phyloP scores from a whole-genome alignment of 129 eudicot genomes.

The Flaveria linearis region DNA sequence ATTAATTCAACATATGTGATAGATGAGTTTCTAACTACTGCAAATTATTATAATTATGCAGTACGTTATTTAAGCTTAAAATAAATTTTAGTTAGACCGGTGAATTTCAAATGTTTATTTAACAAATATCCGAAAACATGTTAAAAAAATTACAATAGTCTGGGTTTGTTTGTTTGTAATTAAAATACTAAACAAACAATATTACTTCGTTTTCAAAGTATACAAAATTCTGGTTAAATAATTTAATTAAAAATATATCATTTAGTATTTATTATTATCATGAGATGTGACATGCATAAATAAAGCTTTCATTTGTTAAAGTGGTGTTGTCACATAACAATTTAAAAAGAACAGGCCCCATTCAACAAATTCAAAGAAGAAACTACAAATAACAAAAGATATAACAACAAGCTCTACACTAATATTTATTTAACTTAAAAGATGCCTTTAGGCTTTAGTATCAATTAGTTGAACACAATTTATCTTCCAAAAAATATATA shows the following conservation, averaged over 20 bases:
- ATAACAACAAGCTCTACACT: not conserved
- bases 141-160: not conserved
- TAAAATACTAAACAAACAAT: not conserved
- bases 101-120: not conserved
- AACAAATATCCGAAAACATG: not conserved
- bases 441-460: not conserved
- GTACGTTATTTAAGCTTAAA: no score
- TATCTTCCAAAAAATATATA: not conserved
- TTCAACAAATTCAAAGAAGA: conserved; percentile 20
- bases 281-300: conserved; percentile 39
- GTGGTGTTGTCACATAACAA: conserved; percentile 37
- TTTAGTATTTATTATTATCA: conserved; percentile 15
- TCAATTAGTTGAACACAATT: not conserved
- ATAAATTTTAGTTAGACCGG: not conserved
- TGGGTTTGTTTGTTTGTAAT: no score
- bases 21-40: no score
- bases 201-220: not conserved
- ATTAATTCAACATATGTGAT: no score
- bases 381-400: conserved; percentile 20
- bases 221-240: not conserved
- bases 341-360: conserved; percentile 32
- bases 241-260: not conserved
- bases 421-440: not conserved
- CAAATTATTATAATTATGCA: no score
- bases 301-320: conserved; percentile 37